A percentile compares a stretch with the other conserved stretches of the same genome.
These are phyloP conservation scores for Magnolia changhungtana DNA, from an alignment of 164 flowering plant genomes.

Conservation along the genomic window DNA sequence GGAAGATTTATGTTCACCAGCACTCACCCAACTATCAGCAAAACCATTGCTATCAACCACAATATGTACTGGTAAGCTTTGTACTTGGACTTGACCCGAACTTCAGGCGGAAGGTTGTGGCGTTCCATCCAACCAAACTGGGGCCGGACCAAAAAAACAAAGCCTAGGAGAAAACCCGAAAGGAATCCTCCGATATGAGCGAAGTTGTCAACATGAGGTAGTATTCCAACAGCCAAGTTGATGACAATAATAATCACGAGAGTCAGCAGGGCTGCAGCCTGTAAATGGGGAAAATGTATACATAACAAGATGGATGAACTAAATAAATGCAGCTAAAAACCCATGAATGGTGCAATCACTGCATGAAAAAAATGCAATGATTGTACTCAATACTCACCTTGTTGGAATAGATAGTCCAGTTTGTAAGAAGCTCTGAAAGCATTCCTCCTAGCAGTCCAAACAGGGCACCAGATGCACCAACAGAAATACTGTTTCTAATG, in stretches of 20 bases:
- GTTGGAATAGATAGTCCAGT: slow-evolving; percentile 72
- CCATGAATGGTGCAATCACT: not conserved
- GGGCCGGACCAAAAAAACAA: slow-evolving; percentile 68
- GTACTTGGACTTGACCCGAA: slow-evolving; percentile 51
- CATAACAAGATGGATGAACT: not conserved
- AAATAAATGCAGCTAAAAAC: not conserved
- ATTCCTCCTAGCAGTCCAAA: slow-evolving; percentile 92
- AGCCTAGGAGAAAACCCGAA: slow-evolving; percentile 78
- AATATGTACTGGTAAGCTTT: slow-evolving; percentile 61
- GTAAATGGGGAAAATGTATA: slow-evolving; percentile 1
- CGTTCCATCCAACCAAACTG: slow-evolving; percentile 72
- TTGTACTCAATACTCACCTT: slow-evolving; percentile 34
- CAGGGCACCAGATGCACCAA: slow-evolving; percentile 90
- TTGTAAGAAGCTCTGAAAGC: slow-evolving; percentile 85
- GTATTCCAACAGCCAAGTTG: slow-evolving; percentile 75
- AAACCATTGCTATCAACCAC: slow-evolving; percentile 46
- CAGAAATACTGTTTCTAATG: slow-evolving; percentile 53
- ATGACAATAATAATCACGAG: slow-evolving; percentile 55
- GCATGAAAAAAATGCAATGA: not conserved
- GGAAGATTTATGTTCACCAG: not conserved
- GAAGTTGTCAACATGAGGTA: slow-evolving; percentile 78
- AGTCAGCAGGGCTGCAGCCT: slow-evolving; percentile 75
- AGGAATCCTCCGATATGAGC: slow-evolving; percentile 89
- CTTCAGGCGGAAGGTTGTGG: slow-evolving; percentile 35
- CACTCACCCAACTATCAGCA: slow-evolving; percentile 64